Conservation (phyloP, 805 yeast species). For the Candida saitoana region DNA sequence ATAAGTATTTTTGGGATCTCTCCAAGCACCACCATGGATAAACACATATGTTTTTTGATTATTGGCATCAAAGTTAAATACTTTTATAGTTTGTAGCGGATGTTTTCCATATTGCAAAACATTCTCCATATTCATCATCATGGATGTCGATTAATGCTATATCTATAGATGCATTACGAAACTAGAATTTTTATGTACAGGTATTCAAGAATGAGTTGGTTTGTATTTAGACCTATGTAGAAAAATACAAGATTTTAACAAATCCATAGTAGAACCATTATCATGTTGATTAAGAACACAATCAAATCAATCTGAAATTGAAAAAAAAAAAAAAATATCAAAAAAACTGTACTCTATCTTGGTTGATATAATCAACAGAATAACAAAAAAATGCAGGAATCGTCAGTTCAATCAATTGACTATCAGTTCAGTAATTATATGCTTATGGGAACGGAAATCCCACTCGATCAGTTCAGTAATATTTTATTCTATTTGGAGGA, state of each 20-base stretch:
- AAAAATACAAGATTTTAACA: too few relatives aligned
- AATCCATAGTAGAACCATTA: too few relatives aligned
- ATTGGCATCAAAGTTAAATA: conserved; percentile 16
- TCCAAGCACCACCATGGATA: conserved; percentile 90
- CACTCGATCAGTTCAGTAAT: not conserved
- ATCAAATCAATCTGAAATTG: too few relatives aligned
- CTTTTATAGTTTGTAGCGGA: conserved; percentile 27
- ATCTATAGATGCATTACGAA: too few relatives aligned
- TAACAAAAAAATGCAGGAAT: too few relatives aligned
- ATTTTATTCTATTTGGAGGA: not conserved
- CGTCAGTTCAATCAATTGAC: too few relatives aligned
- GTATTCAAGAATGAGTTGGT: not conserved
- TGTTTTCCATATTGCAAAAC: conserved; percentile 27
- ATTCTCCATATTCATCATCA: not conserved
- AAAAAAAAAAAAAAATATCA: too few relatives aligned
- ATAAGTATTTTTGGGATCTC: conserved; percentile 60
- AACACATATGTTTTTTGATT: conserved; percentile 41
- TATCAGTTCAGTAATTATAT: not conserved
- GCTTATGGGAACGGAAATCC: not conserved
- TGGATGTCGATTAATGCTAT: too few relatives aligned
- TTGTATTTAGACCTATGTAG: too few relatives aligned
- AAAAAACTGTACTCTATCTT: too few relatives aligned
- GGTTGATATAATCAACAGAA: not conserved
- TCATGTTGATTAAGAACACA: too few relatives aligned
- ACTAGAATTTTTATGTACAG: not conserved